phyloP scores from a whole-genome alignment of 2,329 filamentous ascomycete species.

The Trichoderma sp. region DNA sequence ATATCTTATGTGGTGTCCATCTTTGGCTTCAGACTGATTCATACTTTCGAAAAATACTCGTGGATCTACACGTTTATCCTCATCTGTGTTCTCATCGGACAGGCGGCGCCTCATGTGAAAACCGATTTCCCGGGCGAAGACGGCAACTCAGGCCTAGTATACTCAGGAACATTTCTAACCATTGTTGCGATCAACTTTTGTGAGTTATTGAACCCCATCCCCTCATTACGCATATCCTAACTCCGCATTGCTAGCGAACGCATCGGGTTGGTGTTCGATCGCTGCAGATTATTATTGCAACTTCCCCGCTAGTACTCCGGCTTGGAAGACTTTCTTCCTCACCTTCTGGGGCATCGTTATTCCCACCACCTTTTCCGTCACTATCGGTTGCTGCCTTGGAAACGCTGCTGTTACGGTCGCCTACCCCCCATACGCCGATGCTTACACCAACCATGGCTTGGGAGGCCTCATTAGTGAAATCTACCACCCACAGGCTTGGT shows the following conservation, averaged over 20 bases:
- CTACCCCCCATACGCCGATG: constrained; percentile 2
- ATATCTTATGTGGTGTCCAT: constrained; percentile 26
- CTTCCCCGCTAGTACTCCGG: constrained; percentile 22
- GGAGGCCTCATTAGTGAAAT: background rate
- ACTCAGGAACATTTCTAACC: background rate
- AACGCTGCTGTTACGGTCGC: background rate
- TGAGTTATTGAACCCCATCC: background rate
- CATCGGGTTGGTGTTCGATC: background rate
- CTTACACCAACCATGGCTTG: background rate
- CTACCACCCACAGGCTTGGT: background rate
- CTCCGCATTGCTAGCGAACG: background rate
- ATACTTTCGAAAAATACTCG: constrained; percentile 26
- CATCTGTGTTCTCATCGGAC: constrained; percentile 24
- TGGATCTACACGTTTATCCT: constrained; percentile 26
- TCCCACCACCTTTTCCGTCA: constrained; percentile 23
- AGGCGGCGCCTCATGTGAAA: constrained; percentile 22
- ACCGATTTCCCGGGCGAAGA: background rate
- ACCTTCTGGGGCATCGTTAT: constrained; percentile 22
- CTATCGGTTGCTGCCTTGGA: constrained; percentile 20
- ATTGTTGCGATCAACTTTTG: background rate
- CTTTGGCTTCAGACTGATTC: constrained; percentile 26
- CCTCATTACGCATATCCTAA: background rate
- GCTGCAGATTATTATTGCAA: constrained; percentile 24
- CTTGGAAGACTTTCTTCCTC: constrained; percentile 23
- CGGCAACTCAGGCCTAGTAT: background rate